These are phyloP conservation scores for Fraxinus anomala DNA, from an alignment of 257 asterid genomes.

Conservation along the genomic window DNA sequence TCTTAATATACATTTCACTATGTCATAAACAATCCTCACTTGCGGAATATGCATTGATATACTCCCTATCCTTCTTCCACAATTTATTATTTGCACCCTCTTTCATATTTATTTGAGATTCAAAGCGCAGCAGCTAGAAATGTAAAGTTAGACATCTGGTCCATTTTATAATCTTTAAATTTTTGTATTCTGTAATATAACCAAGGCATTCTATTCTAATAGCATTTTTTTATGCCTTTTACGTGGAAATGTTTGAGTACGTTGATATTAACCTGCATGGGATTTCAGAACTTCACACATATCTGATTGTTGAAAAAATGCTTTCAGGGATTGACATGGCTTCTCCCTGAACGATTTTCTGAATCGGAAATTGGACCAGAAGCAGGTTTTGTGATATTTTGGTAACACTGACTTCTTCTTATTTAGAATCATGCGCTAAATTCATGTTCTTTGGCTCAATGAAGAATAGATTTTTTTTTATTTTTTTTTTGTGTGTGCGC, in stretches of 20 bases:
- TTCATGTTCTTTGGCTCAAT: not conserved
- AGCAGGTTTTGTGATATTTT: slow-evolving; percentile 95
- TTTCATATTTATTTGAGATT: slow-evolving; percentile 10
- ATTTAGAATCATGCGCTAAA: slow-evolving; percentile 27
- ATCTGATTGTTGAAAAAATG: slow-evolving; percentile 32
- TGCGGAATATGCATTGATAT: not conserved
- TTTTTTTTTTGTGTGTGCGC: not conserved
- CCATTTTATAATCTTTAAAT: not conserved
- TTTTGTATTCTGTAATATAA: not conserved
- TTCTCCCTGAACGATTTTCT: slow-evolving; percentile 96
- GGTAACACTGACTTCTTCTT: slow-evolving; percentile 86
- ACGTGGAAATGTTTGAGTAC: slow-evolving; percentile 18
- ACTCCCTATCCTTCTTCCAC: not conserved
- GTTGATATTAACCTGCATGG: slow-evolving; percentile 10
- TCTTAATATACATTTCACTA: not conserved
- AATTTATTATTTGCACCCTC: not conserved
- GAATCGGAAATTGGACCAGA: slow-evolving; percentile 98
- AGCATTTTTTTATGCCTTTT: slow-evolving; percentile 10
- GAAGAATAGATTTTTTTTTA: not conserved
- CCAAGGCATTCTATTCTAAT: slow-evolving; percentile 2
- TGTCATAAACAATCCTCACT: not conserved
- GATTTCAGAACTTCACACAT: slow-evolving; percentile 6
- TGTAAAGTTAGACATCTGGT: not conserved
- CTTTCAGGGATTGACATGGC: slow-evolving; percentile 93
- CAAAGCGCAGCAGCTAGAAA: not conserved